phyloP scores from a whole-genome alignment of 305 asterid species.

The Fraxinus xanthoxyloides region DNA sequence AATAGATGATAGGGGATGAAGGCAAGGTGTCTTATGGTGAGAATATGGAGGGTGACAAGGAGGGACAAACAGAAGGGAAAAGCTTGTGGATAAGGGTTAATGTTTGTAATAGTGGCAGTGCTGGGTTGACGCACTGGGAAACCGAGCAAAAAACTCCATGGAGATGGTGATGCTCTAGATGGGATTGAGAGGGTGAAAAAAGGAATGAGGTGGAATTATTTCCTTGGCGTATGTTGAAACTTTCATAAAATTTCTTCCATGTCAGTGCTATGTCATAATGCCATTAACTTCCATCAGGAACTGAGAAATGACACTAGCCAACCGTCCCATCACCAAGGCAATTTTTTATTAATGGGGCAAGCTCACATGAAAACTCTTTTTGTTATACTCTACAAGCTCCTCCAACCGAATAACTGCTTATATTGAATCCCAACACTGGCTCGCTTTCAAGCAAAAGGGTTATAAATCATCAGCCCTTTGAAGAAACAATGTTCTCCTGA shows the following conservation, averaged over 20 bases:
- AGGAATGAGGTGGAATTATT: not conserved
- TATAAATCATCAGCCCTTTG: not conserved
- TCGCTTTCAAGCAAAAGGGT: not conserved
- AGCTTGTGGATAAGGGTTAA: not conserved
- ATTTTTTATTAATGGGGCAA: not conserved
- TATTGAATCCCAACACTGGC: not conserved
- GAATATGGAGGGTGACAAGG: not conserved
- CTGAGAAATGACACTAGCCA: not conserved
- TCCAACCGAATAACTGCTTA: not conserved
- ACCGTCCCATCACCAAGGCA: not conserved
- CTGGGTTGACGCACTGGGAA: not conserved
- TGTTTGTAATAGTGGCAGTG: not conserved
- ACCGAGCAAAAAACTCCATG: not conserved
- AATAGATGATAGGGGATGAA: not conserved
- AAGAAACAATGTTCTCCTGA: not conserved
- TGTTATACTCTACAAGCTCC: not conserved
- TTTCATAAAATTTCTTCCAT: not conserved
- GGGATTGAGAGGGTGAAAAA: not conserved
- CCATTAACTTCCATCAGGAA: not conserved
- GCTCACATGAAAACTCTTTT: not conserved
- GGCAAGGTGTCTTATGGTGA: not conserved
- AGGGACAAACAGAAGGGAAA: not conserved
- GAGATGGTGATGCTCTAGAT: not conserved
- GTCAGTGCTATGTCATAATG: not conserved
- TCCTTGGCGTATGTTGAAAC: not conserved